Evolutionary conservation across 2,329 filamentous ascomycete genomes (phyloP), one percentile per base, ranked within the genome.

Genomic region (Nannizzia gypsea): DNA sequence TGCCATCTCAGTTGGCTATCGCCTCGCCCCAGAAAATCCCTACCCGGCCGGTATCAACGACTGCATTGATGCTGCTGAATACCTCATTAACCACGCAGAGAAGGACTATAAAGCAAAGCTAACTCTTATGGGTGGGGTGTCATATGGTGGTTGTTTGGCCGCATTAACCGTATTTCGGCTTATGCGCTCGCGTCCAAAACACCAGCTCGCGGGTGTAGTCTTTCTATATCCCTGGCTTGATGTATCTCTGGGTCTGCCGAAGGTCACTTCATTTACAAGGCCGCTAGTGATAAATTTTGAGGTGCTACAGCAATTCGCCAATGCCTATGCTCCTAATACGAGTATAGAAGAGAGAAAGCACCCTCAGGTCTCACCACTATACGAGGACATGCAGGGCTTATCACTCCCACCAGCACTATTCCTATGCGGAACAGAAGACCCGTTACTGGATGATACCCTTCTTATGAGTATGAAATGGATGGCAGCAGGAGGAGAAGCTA

Each of bases 11-110:
- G 76, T 84, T 6, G 82, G 81, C 0, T 85, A 85, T 67, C 75
- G 83, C 28, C 76, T 83, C 17, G 81, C 82, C 0, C 83, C 83
- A 0, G 82, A 85, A 66, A 61, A 84, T 64, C 80, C 81, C 0
- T 84, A 77, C 66, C 82, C 83, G 0, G 75, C 74, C 0, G 78
- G 74, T 0, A 75, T 77, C 3, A 73, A 84, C 58, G 82, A 85
- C 67, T 83, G 80, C 69, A 77, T 78, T 64, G 82, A 84, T 66
- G 80, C 76, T 3, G 81, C 75, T 0, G 77, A 80, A 60, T 80
- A 79, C 68, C 71, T 84, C 1, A 68, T 80, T 26, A 75, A 80
- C 58, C 72, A 81, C 60, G 74, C 76, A 0, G 67, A 75, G 61
- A n/a, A n/a, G n/a, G 64, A 73, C 4, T 79, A 74, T 64, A 77